Base-by-base conservation (phyloP, 768 basidiomycete species). In the Coprinopsis sp. region DNA sequence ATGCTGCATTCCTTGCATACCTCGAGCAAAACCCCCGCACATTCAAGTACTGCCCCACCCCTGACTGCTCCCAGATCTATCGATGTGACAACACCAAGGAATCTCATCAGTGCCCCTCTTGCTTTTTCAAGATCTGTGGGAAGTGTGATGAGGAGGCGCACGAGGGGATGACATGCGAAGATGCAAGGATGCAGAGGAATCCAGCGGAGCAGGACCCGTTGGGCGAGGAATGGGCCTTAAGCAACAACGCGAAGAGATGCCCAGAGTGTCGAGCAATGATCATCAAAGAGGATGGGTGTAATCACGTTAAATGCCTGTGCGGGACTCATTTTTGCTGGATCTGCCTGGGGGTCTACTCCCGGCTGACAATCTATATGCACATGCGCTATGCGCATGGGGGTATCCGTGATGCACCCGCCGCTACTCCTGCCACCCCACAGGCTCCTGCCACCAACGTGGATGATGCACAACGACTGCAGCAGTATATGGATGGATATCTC, bases 1-100 rank as follows among this genome's bases (percentile, higher is more conserved):
- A 79, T 22, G 71, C 76, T 0, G 75, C 78, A 0, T 84, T 84
- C 54, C 63, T 65, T 37, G 59, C 67, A 0, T 73, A 87, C 56
- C 63, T 85, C 33, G 76, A 79, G 33, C 59, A 72, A 27, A 76
- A 78, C 40, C 70, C 79, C 0, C 64, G 70, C 29, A 77, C 79
- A 34, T 79, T 79, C 58, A 73, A 74, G 44, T 80, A 81, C 51
- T 89, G 87, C 63, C 80, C 78, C 2, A 87, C 84, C 0, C 79
- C 87, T 0, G 84, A 86, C 56, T 89, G 87, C 58, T 69, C 66
- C 4, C 81, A 84, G 52, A 74, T 87, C 3, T 89, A 89, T 62
- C 65, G 72, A 38, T 58, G 58, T 36, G 58, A 61, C 23, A 45
- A 52, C 13, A 24, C 14, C 25, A 43, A 55, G 27, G 48, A 59